phyloP scores from a whole-genome alignment of 2,329 filamentous ascomycete species.

The Paraphaeosphaeria minitans region DNA sequence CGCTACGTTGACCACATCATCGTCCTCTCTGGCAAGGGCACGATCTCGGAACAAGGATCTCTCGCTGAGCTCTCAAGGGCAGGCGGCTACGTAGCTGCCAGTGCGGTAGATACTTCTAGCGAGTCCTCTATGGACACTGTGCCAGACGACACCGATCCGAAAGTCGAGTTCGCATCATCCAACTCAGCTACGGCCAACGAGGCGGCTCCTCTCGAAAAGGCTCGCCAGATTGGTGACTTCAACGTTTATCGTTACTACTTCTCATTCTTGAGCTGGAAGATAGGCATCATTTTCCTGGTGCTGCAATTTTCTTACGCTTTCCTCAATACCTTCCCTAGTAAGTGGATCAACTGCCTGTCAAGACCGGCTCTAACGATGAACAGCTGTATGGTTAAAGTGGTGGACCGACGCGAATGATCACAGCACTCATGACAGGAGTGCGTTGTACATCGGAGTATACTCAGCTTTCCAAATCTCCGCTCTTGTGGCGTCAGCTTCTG shows the following conservation, averaged over 20 bases:
- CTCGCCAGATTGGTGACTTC: neutral
- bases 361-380: too few species aligned
- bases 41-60: too few species aligned
- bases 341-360: neutral
- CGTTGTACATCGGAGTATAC: neutral
- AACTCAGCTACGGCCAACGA: conserved; percentile 18
- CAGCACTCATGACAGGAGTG: neutral
- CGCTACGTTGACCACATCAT: too few species aligned
- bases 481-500: neutral
- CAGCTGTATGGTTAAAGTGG: conserved; percentile 4
- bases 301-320: conserved; percentile 3
- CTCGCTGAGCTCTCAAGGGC: too few species aligned
- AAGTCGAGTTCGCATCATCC: too few species aligned
- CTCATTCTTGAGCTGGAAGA: neutral
- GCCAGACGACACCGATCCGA: too few species aligned
- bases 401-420: neutral
- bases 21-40: too few species aligned
- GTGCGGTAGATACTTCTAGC: too few species aligned
- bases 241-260: neutral
- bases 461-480: neutral
- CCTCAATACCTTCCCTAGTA: conserved; percentile 1
- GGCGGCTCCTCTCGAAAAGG: neutral
- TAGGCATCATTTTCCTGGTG: neutral
- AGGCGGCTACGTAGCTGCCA: too few species aligned
- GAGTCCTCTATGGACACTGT: too few species aligned